These are phyloP conservation scores for Kurtzmaniella fragi DNA, from an alignment of 805 yeast genomes.

Conservation along the genomic window DNA sequence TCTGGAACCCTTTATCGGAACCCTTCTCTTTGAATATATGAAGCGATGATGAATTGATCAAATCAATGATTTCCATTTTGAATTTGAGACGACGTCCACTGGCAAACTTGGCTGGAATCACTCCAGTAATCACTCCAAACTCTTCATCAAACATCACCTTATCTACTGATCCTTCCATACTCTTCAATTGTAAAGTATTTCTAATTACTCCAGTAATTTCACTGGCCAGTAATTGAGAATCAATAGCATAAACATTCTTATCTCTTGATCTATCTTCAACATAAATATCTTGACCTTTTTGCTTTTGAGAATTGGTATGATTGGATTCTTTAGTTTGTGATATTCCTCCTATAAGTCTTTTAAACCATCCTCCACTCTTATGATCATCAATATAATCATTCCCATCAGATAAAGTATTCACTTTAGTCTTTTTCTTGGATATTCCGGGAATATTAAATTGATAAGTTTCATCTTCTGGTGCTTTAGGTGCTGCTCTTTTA, in stretches of 20 bases:
- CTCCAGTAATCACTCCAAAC: constrained; percentile 40
- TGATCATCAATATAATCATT: constrained; percentile 18
- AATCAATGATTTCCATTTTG: constrained; percentile 37
- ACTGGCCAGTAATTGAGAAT: constrained; percentile 23
- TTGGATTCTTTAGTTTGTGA: not conserved
- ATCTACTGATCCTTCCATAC: constrained; percentile 45
- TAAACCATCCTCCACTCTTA: constrained; percentile 29
- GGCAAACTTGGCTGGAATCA: constrained; percentile 43
- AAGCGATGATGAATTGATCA: constrained; percentile 33
- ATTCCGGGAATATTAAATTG: no score
- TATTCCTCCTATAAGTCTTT: constrained; percentile 23
- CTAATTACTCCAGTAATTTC: constrained; percentile 31
- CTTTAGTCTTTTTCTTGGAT: constrained; percentile 7
- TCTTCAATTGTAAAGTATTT: constrained; percentile 40
- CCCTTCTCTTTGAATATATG: constrained; percentile 43
- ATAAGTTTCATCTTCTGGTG: constrained; percentile 16
- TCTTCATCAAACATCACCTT: constrained; percentile 39
- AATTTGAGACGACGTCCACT: constrained; percentile 46
- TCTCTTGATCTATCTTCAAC: constrained; percentile 3
- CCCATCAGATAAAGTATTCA: constrained; percentile 33
- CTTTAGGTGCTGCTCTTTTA: constrained; percentile 33
- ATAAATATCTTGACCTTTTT: constrained; percentile 2
- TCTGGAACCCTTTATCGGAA: constrained; percentile 40
- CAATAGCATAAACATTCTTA: constrained; percentile 27
- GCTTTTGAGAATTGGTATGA: constrained; percentile 1